Evolutionary conservation across 257 asterid genomes (phyloP).

Genomic region (Solanum rostratum): DNA sequence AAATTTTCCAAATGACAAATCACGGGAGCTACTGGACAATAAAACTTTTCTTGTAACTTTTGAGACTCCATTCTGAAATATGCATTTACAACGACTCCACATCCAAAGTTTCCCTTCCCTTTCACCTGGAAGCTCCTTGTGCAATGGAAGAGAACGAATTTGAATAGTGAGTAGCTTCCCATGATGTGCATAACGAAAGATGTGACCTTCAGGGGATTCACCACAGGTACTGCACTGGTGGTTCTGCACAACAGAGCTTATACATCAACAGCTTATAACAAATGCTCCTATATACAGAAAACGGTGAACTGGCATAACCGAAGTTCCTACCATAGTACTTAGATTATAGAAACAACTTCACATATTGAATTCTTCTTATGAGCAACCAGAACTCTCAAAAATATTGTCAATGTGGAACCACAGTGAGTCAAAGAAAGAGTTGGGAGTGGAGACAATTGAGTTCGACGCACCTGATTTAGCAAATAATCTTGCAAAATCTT

Average conservation of each 20-base stretch:
- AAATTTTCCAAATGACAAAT: conserved; percentile 81
- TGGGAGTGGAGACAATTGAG: background rate
- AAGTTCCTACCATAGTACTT: background rate
- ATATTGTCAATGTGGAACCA: background rate
- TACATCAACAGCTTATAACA: background rate
- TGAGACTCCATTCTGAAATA: conserved; percentile 30
- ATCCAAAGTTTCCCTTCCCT: conserved; percentile 89
- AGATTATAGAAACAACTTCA: background rate
- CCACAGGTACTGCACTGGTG: conserved; percentile 60
- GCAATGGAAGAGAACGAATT: conserved; percentile 49
- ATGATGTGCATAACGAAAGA: conserved; percentile 65
- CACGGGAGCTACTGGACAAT: conserved; percentile 64
- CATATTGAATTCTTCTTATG: background rate
- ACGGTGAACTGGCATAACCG: background rate
- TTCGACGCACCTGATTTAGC: background rate
- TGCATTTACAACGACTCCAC: conserved; percentile 93
- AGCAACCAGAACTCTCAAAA: background rate
- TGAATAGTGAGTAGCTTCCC: conserved; percentile 70
- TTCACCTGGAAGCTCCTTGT: conserved; percentile 54
- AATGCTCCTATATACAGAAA: background rate
- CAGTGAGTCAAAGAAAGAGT: background rate
- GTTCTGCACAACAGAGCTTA: conserved; percentile 33
- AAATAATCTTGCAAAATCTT: background rate
- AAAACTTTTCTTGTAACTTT: conserved; percentile 67
- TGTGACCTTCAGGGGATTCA: conserved; percentile 59